phyloP scores from a whole-genome alignment of 75 land plant species.

The Ceratopteris richardii region DNA sequence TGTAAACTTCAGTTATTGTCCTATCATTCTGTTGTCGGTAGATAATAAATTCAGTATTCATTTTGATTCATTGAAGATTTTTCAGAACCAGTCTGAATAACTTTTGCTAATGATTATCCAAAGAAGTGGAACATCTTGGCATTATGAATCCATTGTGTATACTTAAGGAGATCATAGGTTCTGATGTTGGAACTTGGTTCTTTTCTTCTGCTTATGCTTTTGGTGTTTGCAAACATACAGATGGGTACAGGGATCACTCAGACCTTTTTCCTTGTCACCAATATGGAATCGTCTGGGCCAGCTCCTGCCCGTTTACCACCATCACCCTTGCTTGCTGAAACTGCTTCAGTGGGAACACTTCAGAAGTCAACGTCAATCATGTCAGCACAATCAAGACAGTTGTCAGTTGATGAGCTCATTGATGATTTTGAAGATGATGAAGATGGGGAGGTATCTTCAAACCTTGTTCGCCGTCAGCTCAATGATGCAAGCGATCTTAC shows the following conservation, averaged over 20 bases:
- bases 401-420: constrained; percentile 49
- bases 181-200: no score
- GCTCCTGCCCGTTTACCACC: constrained; percentile 77
- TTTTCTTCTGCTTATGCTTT: constrained; percentile 7
- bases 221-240: constrained; percentile 27
- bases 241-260: constrained; percentile 38
- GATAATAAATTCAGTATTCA: no score
- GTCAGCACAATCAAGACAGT: constrained; percentile 42
- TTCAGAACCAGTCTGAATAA: no score
- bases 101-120: no score
- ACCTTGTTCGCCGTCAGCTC: constrained; percentile 34
- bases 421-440: constrained; percentile 89
- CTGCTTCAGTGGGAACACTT: constrained; percentile 26
- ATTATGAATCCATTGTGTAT: no score
- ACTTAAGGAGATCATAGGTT: no score
- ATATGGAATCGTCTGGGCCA: constrained; percentile 71
- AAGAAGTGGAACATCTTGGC: no score
- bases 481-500: constrained; percentile 59
- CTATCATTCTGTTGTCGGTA: not conserved
- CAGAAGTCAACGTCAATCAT: constrained; percentile 41
- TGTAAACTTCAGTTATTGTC: not conserved
- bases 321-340: constrained; percentile 31
- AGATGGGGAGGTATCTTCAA: constrained; percentile 32
- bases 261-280: constrained; percentile 71
- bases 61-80: no score